Evolutionary conservation across 441 rosid species (phyloP).

Genomic region (Arabidopsis hybrid): DNA sequence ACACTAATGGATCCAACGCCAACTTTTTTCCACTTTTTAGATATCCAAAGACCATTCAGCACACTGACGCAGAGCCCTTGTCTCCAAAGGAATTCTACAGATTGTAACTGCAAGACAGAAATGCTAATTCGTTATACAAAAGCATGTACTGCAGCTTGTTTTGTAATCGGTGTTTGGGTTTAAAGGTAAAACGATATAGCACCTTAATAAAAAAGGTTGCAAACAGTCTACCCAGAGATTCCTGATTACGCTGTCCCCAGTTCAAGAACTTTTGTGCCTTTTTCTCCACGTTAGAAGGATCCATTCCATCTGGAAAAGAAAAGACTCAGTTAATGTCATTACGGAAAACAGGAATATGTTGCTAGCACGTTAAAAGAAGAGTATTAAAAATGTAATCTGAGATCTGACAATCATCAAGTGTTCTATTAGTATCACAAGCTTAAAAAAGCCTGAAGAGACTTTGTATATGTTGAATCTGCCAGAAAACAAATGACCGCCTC

Average conservation of each 20-base stretch:
- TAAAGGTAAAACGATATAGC: not conserved
- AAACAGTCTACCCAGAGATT: slow-evolving; percentile 56
- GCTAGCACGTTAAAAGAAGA: not conserved
- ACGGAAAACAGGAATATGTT: not conserved
- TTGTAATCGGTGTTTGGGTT: not conserved
- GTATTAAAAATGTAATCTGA: not conserved
- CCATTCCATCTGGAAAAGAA: slow-evolving; percentile 54
- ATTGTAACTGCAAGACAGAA: slow-evolving; percentile 49
- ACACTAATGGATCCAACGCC: slow-evolving; percentile 25
- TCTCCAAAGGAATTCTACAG: slow-evolving; percentile 58
- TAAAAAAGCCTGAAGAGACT: not conserved
- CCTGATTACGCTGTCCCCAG: slow-evolving; percentile 54
- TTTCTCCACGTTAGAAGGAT: slow-evolving; percentile 48
- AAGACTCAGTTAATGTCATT: not conserved
- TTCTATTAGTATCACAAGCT: not conserved
- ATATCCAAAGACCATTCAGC: slow-evolving; percentile 53
- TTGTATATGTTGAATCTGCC: slow-evolving; percentile 1
- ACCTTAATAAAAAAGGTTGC: slow-evolving; percentile 59
- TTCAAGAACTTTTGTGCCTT: slow-evolving; percentile 48
- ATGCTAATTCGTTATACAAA: slow-evolving; percentile 17
- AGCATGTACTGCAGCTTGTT: not conserved
- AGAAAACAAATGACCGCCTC: not conserved
- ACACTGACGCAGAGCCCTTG: slow-evolving; percentile 61
- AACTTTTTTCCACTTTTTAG: slow-evolving; percentile 35
- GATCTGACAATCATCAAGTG: not conserved